Conservation (phyloP, 2,329 filamentous ascomycete species). For the Ophiocordyceps camponoti-rufipedis region DNA sequence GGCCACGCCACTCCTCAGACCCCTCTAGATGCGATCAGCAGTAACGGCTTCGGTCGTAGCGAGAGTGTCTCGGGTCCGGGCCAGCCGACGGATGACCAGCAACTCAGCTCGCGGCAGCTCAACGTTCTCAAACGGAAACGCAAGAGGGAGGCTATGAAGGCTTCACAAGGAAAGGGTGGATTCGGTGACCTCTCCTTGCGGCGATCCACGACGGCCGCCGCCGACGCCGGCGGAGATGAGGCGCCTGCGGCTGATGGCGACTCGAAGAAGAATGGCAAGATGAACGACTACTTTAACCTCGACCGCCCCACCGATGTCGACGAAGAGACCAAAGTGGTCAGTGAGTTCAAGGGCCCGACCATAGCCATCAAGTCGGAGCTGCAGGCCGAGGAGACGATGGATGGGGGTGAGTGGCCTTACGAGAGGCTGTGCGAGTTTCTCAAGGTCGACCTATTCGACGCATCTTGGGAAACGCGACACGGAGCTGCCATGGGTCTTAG, state of each 20-base stretch:
- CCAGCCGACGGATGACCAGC: constrained; percentile 40
- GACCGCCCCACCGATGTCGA: constrained; percentile 63
- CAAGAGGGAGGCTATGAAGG: constrained; percentile 75
- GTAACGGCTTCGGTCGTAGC: constrained; percentile 12
- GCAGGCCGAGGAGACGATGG: constrained; percentile 55
- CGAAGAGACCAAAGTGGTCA: constrained; percentile 81
- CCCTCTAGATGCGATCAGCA: constrained; percentile 22
- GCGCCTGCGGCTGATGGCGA: constrained; percentile 32
- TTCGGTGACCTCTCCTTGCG: constrained; percentile 72
- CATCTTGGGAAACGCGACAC: constrained; percentile 88
- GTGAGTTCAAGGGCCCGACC: constrained; percentile 79
- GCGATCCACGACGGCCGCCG: constrained; percentile 39
- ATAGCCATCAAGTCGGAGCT: constrained; percentile 74
- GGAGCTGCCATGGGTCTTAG: constrained; percentile 89
- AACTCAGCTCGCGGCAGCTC: constrained; percentile 78
- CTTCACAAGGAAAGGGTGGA: constrained; percentile 68
- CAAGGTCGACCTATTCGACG: constrained; percentile 82
- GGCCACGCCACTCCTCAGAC: constrained; percentile 21
- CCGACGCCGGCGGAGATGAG: constrained; percentile 44
- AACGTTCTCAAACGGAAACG: constrained; percentile 90
- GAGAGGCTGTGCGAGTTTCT: constrained; percentile 88
- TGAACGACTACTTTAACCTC: constrained; percentile 76
- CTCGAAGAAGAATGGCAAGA: constrained; percentile 42
- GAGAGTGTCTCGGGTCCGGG: constrained; percentile 20
- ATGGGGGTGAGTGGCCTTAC: constrained; percentile 82